Base-by-base conservation (phyloP, 371 early-diverging fungal species). In the Mucor sp. region DNA sequence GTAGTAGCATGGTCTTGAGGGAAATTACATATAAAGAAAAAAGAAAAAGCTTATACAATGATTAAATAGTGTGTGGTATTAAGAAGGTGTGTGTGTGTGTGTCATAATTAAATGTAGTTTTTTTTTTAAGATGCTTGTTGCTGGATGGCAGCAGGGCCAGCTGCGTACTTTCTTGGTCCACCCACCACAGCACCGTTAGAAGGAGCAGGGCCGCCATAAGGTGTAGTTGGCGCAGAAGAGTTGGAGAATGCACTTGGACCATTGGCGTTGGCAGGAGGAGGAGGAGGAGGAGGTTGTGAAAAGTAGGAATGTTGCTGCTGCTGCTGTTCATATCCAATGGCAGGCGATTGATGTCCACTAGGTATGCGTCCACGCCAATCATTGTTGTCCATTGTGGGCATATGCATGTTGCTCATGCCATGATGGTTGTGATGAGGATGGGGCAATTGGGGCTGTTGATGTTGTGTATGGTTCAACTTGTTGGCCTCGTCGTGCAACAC, bases 241-340 rank as follows among this genome's bases (percentile, higher is more conserved):
- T 64, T 69, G 19, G 67, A 63, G 47, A 62, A 66, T 27, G 66
- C 63, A 55, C 53, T 67, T 33, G 47, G 47, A 9, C 25, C 19
- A 11, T 25, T 50, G 25, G 23, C 37, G 15, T 62, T 41, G 44
- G 69, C 5, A 15, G 66, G 30, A n/a, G n/a, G n/a, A n/a, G n/a
- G n/a, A n/a, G n/a, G n/a, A n/a, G n/a, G n/a, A n/a, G n/a, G 23
- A 56, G 69, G 47, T 43, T 69, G 63, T 60, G 69, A 69, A 37
- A 72, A 72, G 33, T 72, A 72, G 33, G 72, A 72, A 30, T 64
- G 60, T n/a, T 56, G 63, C 6, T 71, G 71, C 25, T 58, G 64
- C 35, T 58, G 50, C 27, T 58, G 50, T 30, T 71, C 67, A 50
- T 71, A 71, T 21, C 58, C 50, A 2, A 50, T 50, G 50, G 58